phyloP scores from a whole-genome alignment of 305 asterid species.

The Solanum aculeatissimum region DNA sequence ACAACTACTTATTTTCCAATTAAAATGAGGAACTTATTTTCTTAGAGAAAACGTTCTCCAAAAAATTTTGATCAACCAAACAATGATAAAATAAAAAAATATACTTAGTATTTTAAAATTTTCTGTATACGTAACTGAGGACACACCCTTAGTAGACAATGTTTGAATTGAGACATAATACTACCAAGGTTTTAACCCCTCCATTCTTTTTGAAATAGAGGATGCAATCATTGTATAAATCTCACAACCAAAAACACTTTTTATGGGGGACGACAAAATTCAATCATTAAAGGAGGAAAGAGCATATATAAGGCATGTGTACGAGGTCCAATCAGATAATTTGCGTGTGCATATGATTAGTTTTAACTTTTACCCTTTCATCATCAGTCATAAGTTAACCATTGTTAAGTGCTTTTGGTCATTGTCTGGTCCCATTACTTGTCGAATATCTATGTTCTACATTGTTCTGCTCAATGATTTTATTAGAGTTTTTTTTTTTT shows the following conservation, averaged over 20 bases:
- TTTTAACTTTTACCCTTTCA: background rate
- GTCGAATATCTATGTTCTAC: background rate
- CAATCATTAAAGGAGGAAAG: background rate
- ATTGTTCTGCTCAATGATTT: background rate
- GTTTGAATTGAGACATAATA: too few species aligned
- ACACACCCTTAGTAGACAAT: too few species aligned
- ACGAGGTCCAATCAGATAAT: background rate
- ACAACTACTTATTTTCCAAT: too few species aligned
- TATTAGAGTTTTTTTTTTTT: too few species aligned
- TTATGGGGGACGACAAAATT: background rate
- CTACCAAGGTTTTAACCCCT: background rate
- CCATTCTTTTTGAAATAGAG: background rate
- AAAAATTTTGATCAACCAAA: too few species aligned
- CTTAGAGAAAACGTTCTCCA: too few species aligned
- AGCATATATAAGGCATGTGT: background rate
- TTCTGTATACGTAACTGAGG: too few species aligned
- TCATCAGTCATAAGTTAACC: background rate
- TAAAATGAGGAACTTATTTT: too few species aligned
- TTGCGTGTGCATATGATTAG: background rate
- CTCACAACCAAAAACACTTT: background rate
- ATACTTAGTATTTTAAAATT: too few species aligned
- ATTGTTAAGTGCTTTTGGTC: background rate
- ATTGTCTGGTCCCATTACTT: background rate
- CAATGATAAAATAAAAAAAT: too few species aligned
- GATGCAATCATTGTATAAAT: background rate